Base-by-base conservation (phyloP, 75 land plant species). In the Gnetum montanum region DNA sequence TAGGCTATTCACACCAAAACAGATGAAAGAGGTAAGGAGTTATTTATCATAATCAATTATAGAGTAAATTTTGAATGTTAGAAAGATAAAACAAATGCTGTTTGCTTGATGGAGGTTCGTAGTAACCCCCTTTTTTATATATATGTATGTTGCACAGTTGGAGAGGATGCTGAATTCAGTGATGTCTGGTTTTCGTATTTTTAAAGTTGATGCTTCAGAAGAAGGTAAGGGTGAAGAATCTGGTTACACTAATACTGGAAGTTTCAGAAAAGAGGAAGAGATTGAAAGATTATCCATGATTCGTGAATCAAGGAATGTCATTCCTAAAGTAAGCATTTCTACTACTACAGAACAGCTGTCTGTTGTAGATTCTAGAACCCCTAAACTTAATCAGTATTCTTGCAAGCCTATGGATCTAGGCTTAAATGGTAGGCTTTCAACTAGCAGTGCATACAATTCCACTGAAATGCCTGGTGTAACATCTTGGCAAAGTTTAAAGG, bases 11-110 rank as follows among this genome's bases (percentile, higher is more conserved):
- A 45, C 82, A 49, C 33, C 60, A n/a, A 65, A 79, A 33, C 84
- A 83, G 59, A 52, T 77, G 15, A 62, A 70, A 58, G 84, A 83
- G 96, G 96, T 90, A 31, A 55, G 47, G 25, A 31, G 3, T 53
- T 53, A 23, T 5, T 30, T 35, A 43, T 29, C 15, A 13, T 30
- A 34, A 27, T 13, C 8, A 33, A 43, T 41, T 13, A 49, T 24
- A 15, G 24, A 30, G 13, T 19, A 18, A 40, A 3, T 49, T 10
- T 29, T 34, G 12, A 25, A 22, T 12, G n/a, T 18, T 26, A 8
- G 6, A 5, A 44, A 34, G 19, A 12, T 12, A 33, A 1, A 31
- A 5, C 3, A 41, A 13, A 5, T 41, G 43, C 4, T 18, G 3
- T 46, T 22, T 24, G 27, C 31, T 19, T 33, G 8, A 26, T 10